Percentiles rank a stretch among this genome's conserved stretches.
These are phyloP conservation scores for Emergomyces pasteurianus DNA, from an alignment of 2,329 filamentous ascomycete species.

Conservation along the genomic window DNA sequence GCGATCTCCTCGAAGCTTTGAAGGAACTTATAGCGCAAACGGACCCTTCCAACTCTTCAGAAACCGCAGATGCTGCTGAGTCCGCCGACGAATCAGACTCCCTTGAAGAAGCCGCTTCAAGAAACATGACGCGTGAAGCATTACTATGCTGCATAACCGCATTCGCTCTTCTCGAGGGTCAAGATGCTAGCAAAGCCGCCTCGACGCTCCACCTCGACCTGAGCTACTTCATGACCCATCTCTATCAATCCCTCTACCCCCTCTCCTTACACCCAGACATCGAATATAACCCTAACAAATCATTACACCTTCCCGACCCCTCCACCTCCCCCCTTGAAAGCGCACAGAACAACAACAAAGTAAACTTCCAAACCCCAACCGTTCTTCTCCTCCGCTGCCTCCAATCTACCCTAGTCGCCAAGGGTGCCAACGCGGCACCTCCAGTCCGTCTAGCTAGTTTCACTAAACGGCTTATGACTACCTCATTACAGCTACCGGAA, in stretches of 20 bases:
- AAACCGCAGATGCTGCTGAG: slow-evolving; percentile 32
- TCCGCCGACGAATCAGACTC: slow-evolving; percentile 33
- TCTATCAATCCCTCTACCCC: slow-evolving; percentile 73
- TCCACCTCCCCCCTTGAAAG: slow-evolving; percentile 28
- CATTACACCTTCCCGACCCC: slow-evolving; percentile 58
- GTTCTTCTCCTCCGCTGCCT: slow-evolving; percentile 83
- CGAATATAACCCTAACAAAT: slow-evolving; percentile 62
- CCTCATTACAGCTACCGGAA: slow-evolving; percentile 75
- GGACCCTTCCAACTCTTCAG: slow-evolving; percentile 33
- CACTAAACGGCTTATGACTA: slow-evolving; percentile 76
- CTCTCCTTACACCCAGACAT: slow-evolving; percentile 74
- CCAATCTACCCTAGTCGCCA: slow-evolving; percentile 68
- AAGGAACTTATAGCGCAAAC: slow-evolving; percentile 75
- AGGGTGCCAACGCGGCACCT: slow-evolving; percentile 60
- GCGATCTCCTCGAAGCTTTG: slow-evolving; percentile 83
- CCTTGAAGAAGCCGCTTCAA: slow-evolving; percentile 34
- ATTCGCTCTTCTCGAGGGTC: slow-evolving; percentile 88
- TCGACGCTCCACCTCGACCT: slow-evolving; percentile 76
- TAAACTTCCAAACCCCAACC: slow-evolving; percentile 92
- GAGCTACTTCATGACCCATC: slow-evolving; percentile 86
- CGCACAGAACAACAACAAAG: slow-evolving; percentile 42
- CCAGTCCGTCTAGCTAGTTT: slow-evolving; percentile 83
- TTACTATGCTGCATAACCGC: slow-evolving; percentile 93
- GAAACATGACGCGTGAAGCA: slow-evolving; percentile 73
- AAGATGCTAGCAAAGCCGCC: slow-evolving; percentile 79